Conservation (phyloP, 1,284 basidiomycete genomes). For the Ceratobasidium sp. region DNA sequence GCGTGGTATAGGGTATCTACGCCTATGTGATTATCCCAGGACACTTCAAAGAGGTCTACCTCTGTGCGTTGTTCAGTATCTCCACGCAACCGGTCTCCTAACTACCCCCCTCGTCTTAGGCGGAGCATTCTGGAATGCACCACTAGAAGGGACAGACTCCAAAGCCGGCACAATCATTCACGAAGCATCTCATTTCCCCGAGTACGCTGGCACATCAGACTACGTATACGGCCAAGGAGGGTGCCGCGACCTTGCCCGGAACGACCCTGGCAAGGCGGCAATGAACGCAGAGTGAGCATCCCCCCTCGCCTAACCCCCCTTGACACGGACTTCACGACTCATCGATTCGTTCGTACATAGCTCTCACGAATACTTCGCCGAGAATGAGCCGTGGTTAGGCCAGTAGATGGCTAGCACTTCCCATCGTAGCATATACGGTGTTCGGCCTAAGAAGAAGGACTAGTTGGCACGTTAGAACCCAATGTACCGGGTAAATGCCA, state of each 20-base stretch:
- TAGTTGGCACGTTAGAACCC: not conserved
- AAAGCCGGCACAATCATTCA: conserved; percentile 46
- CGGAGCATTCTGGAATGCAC: conserved; percentile 46
- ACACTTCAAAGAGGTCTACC: conserved; percentile 41
- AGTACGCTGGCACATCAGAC: conserved; percentile 41
- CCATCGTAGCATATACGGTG: conserved; percentile 10
- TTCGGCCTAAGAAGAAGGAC: not conserved
- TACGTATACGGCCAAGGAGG: conserved; percentile 41
- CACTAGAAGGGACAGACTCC: conserved; percentile 45
- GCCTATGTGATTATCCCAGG: conserved; percentile 43
- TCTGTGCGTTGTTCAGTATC: conserved; percentile 17
- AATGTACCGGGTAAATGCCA: not conserved
- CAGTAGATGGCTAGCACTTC: conserved; percentile 26
- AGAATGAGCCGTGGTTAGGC: conserved; percentile 44
- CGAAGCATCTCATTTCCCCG: conserved; percentile 45
- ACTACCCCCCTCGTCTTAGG: conserved; percentile 11
- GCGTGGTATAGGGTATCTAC: conserved; percentile 24
- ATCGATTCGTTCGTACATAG: conserved; percentile 3
- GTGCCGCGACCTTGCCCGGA: conserved; percentile 33
- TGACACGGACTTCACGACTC: not conserved
- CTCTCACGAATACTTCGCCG: conserved; percentile 45
- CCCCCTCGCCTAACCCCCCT: not conserved
- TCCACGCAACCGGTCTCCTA: not conserved
- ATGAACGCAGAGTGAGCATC: conserved; percentile 44
- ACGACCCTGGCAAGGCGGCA: conserved; percentile 34